Evolutionary conservation across 805 yeast species (phyloP).

Genomic region (Lipomyces orientalis): DNA sequence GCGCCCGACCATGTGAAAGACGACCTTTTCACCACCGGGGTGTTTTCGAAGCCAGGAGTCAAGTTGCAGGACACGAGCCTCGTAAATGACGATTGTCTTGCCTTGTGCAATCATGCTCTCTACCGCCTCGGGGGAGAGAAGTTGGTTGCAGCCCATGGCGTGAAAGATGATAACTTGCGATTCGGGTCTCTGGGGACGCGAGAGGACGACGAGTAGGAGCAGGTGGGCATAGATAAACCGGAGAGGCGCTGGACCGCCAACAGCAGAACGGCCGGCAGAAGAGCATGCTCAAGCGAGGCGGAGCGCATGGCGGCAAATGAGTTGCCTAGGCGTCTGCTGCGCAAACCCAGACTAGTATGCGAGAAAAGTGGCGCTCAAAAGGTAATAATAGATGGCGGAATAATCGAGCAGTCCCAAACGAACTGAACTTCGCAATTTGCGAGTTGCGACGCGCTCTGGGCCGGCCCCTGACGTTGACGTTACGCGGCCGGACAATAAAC

Average conservation of each 20-base stretch:
- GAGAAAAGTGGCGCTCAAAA: neutral
- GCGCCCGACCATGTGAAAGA: slow-evolving; percentile 81
- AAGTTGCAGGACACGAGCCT: slow-evolving; percentile 64
- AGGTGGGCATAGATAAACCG: slow-evolving; percentile 1
- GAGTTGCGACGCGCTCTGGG: too few species aligned
- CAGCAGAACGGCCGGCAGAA: neutral
- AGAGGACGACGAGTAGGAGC: neutral
- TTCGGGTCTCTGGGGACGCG: neutral
- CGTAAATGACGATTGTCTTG: slow-evolving; percentile 69
- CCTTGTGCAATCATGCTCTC: slow-evolving; percentile 69
- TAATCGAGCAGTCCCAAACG: too few species aligned
- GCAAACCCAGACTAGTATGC: slow-evolving; percentile 6
- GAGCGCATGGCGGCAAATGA: neutral
- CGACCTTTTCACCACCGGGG: slow-evolving; percentile 90
- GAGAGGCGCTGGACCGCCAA: neutral
- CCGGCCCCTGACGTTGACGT: too few species aligned
- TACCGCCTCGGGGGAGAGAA: slow-evolving; percentile 54
- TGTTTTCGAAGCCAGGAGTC: slow-evolving; percentile 74
- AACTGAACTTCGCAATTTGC: too few species aligned
- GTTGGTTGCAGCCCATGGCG: slow-evolving; percentile 2
- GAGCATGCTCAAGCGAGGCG: neutral
- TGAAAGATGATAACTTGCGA: neutral
- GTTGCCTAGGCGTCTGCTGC: slow-evolving; percentile 4
- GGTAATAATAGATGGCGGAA: neutral
- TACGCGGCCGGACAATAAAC: too few species aligned